phyloP scores from a whole-genome alignment of 164 flowering plant species.

The Macadamia integrifolia region DNA sequence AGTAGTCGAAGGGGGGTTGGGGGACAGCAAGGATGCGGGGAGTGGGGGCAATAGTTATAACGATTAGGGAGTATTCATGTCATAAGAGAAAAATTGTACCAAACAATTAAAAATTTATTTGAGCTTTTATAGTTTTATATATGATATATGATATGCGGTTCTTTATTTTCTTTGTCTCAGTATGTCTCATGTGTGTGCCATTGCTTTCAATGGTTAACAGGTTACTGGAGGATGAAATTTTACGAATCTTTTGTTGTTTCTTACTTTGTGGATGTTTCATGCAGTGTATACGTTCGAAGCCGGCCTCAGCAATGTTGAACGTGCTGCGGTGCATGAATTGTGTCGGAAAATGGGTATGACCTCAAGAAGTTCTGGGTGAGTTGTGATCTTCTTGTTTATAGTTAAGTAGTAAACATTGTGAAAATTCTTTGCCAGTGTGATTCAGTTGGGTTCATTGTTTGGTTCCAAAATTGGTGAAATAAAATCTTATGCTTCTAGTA shows the following conservation, averaged over 20 bases:
- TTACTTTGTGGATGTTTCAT: conserved; percentile 7
- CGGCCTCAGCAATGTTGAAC: conserved; percentile 52
- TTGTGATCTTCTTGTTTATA: not conserved
- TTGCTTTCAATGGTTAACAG: not conserved
- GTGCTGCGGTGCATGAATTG: conserved; percentile 62
- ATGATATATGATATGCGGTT: too few species aligned
- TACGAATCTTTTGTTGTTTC: not conserved
- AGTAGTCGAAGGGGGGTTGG: too few species aligned
- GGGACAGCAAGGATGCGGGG: too few species aligned
- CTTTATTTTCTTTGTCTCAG: too few species aligned
- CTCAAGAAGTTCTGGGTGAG: conserved; percentile 91
- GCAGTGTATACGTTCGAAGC: conserved; percentile 67
- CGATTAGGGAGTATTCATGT: too few species aligned
- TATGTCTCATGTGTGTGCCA: too few species aligned
- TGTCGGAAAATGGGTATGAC: conserved; percentile 76
- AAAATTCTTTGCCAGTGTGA: not conserved
- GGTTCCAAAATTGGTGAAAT: not conserved
- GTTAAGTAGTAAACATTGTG: not conserved
- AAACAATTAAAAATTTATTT: too few species aligned
- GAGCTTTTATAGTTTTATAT: too few species aligned
- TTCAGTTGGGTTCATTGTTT: not conserved
- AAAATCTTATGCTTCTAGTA: conserved; percentile 2
- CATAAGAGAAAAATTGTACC: too few species aligned
- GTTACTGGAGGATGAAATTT: not conserved
- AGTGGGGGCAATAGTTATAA: too few species aligned